These are phyloP conservation scores for Candida silvatica DNA, from an alignment of 805 yeast genomes.

Conservation along the genomic window DNA sequence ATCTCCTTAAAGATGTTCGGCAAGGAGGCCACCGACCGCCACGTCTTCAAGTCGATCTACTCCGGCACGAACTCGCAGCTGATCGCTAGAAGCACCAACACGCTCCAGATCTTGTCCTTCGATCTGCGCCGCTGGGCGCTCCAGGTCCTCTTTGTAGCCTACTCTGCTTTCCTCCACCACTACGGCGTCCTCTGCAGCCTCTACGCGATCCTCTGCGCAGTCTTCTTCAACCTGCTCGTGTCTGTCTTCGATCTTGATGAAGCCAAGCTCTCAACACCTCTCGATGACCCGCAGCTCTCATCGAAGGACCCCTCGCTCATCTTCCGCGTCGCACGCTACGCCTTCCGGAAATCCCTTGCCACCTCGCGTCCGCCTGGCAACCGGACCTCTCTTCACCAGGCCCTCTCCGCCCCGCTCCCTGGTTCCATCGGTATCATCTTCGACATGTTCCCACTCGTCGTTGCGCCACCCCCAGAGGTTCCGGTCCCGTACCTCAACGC, in stretches of 20 bases:
- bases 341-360: too few relatives aligned
- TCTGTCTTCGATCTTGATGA: background rate
- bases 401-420: too few relatives aligned
- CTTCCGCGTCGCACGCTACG: too few relatives aligned
- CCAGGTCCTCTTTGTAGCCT: slow-evolving; percentile 5
- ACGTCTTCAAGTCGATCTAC: slow-evolving; percentile 2
- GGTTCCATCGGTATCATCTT: slow-evolving; percentile 25
- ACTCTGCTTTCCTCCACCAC: slow-evolving; percentile 2
- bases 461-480: slow-evolving; percentile 32
- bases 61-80: slow-evolving; percentile 16
- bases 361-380: too few relatives aligned
- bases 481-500: slow-evolving; percentile 36
- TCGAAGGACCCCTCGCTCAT: too few relatives aligned
- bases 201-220: too few relatives aligned
- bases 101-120: slow-evolving; percentile 9
- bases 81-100: slow-evolving; percentile 7
- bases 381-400: too few relatives aligned
- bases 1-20: slow-evolving; percentile 17
- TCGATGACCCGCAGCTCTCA: too few relatives aligned
- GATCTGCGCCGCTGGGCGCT: slow-evolving; percentile 10
- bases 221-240: too few relatives aligned
- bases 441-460: slow-evolving; percentile 20
- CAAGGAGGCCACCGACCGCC: slow-evolving; percentile 4
- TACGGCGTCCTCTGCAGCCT: too few relatives aligned
- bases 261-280: too few relatives aligned